A percentile compares a stretch with the other conserved stretches of the same genome.
Evolutionary conservation across 2,329 filamentous ascomycete genomes (phyloP).

Genomic region (Alternaria novae-zelandiae): DNA sequence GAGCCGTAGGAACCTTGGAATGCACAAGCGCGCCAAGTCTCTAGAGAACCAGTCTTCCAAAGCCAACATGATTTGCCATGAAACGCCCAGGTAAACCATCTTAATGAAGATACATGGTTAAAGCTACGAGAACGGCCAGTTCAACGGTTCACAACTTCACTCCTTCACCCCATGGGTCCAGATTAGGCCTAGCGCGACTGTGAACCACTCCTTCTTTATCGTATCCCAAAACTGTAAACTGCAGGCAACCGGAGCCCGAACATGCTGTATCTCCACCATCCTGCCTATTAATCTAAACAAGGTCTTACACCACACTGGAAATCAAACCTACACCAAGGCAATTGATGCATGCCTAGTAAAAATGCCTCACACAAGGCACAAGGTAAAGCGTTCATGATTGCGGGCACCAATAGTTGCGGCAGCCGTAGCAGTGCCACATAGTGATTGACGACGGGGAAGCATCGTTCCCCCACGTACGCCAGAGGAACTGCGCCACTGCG

Average conservation of each 20-base stretch:
- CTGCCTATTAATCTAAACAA: background rate
- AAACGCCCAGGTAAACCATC: background rate
- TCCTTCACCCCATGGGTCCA: background rate
- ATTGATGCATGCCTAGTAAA: background rate
- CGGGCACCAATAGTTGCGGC: background rate
- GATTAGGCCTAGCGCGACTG: background rate
- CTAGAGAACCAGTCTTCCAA: background rate
- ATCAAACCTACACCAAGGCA: background rate
- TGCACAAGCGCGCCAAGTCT: background rate
- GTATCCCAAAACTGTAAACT: background rate
- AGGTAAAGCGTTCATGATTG: background rate
- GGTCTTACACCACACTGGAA: background rate
- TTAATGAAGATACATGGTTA: background rate
- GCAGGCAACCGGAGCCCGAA: background rate
- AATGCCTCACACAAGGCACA: background rate
- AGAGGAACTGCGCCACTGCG: background rate
- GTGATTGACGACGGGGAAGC: background rate
- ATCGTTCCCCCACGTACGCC: background rate
- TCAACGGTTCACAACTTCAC: background rate
- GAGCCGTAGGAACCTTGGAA: background rate
- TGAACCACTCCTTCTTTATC: background rate
- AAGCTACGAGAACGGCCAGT: background rate
- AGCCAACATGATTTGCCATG: background rate
- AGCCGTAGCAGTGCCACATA: background rate
- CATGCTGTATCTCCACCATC: background rate